Base-by-base conservation (phyloP, 2,329 filamentous ascomycete species). In the Neofusicoccum kwambonambiense region DNA sequence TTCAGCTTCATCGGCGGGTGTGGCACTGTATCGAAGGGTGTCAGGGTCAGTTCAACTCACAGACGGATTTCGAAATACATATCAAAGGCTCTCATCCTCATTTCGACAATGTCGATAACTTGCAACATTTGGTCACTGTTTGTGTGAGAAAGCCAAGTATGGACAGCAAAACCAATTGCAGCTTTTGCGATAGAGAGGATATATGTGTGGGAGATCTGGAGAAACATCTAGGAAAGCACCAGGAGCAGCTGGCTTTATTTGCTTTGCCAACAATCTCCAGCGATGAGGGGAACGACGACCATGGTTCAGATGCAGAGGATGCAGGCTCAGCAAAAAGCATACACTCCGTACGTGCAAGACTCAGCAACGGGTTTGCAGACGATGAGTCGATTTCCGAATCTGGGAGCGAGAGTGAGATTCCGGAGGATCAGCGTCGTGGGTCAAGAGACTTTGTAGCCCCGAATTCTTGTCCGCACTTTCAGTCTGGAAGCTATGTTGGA, bases 231-330 rank as follows among this genome's bases (percentile, higher is more conserved):
- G 60, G 47, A 13, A n/a, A 44, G 3, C 60, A 62, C 9, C 60
- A 62, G 13, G 35, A 62, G 35, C 35, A 62, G 11, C 37, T 62
- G 7, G 60, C 60, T n/a, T 31, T 62, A 3, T 62, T 52, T 5
- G 47, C 37, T 8, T 41, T 62, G n/a, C 60, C 34, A 1, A 11
- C 22, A 17, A 42, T 19, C 17, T 2, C 15, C 13, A 34, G 15
- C 2, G n/a, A 60, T 7, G 35, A 51, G 5, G 19, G 12, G 6
- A 8, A 45, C 5, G 47, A 51, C 4, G 12, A 17, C 0, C 15
- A 31, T 2, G 11, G 3, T 15, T 34, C 39, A 31, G 6, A 45
- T 41, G 13, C 22, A 4, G 15, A 58, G 5, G 5, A 5, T 35
- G 1, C 2, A 13, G 47, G 22, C 22, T 22, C 22, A 22, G 22